phyloP scores from a whole-genome alignment of 768 basidiomycete species.

The Lactarius psammicola region DNA sequence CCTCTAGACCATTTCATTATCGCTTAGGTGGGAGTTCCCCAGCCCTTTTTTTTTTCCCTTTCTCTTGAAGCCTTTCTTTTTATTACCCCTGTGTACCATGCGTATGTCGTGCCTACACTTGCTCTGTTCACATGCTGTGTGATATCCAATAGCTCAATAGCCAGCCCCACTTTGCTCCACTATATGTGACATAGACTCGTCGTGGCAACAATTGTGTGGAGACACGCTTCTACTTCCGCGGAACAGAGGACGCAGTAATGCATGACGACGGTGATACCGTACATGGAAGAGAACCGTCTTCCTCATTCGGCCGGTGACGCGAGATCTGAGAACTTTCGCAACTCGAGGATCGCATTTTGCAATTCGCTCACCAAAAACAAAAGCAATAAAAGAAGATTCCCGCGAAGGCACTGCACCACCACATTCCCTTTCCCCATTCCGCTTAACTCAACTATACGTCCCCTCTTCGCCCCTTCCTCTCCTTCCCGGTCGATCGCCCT shows the following conservation, averaged over 20 bases:
- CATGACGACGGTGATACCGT: not conserved
- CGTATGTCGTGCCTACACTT: slow-evolving; percentile 16
- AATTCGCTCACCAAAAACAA: not conserved
- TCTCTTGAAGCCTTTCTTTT: not conserved
- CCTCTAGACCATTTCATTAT: slow-evolving; percentile 3
- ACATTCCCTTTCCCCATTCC: not conserved
- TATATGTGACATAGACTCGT: not conserved
- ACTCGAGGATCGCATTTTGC: not conserved
- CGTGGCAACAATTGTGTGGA: not conserved
- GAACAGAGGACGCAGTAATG: not conserved
- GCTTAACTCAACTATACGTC: not conserved
- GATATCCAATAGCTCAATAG: slow-evolving; percentile 20
- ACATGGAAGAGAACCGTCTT: not conserved
- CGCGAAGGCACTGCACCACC: slow-evolving; percentile 1
- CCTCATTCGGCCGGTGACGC: not conserved
- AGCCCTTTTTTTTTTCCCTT: not conserved
- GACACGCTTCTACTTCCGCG: not conserved
- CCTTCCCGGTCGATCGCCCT: not conserved
- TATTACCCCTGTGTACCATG: slow-evolving; percentile 21
- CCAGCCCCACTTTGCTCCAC: not conserved
- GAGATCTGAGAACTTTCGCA: not conserved
- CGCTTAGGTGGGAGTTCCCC: not conserved
- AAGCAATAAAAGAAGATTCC: not conserved
- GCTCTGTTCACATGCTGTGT: slow-evolving; percentile 13
- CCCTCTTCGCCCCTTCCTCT: not conserved